Percentiles rank a stretch among this genome's conserved stretches.
phyloP scores from a whole-genome alignment of 257 asterid genomes.

The Leptodermis oblonga region DNA sequence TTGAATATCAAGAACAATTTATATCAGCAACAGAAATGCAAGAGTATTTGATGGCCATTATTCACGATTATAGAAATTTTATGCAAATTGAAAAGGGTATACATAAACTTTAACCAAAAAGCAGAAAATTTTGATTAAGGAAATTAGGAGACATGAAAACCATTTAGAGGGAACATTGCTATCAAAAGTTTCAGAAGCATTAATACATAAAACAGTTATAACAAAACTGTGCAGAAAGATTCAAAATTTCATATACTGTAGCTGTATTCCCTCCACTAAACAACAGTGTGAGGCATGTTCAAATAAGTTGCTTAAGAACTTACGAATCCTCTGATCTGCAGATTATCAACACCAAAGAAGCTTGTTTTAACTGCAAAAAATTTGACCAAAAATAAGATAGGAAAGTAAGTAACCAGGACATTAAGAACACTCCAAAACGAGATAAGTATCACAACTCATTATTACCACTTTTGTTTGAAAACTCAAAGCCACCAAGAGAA shows the following conservation, averaged over 20 bases:
- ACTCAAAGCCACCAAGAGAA: constrained; percentile 66
- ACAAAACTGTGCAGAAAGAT: background rate
- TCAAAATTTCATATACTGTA: background rate
- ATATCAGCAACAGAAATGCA: background rate
- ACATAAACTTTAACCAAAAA: background rate
- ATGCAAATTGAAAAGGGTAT: background rate
- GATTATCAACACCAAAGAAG: constrained; percentile 43
- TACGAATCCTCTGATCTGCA: constrained; percentile 69
- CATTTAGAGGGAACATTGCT: background rate
- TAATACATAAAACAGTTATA: background rate
- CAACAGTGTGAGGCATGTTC: background rate
- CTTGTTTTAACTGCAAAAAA: constrained; percentile 66
- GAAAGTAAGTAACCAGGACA: background rate
- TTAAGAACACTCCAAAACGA: constrained; percentile 2
- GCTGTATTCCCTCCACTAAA: background rate
- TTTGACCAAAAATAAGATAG: constrained; percentile 11
- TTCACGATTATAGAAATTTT: background rate
- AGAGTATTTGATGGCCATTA: background rate
- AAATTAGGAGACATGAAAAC: background rate
- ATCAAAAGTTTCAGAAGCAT: background rate
- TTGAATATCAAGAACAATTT: background rate
- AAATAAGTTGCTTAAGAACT: constrained; percentile 27
- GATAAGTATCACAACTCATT: constrained; percentile 10
- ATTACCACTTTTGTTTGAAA: constrained; percentile 70
- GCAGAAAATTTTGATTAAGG: background rate